These are phyloP conservation scores for Takakia lepidozioides DNA, from an alignment of 225 moss, liverwort and hornwort species.

Conservation along the genomic window DNA sequence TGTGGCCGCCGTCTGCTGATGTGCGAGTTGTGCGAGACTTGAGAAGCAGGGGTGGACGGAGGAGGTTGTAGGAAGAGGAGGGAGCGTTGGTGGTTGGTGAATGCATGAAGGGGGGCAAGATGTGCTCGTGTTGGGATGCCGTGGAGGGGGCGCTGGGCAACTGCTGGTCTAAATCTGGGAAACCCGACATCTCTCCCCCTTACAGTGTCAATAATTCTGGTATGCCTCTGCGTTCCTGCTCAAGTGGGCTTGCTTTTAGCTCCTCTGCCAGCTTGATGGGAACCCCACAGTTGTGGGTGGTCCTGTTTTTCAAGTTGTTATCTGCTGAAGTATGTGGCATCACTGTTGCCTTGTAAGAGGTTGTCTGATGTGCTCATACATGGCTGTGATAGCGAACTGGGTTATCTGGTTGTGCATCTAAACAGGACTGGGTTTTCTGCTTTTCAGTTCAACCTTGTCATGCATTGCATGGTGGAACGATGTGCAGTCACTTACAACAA, in stretches of 20 bases:
- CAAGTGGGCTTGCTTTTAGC: background rate
- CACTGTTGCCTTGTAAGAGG: too few relatives aligned
- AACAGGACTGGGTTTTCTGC: too few relatives aligned
- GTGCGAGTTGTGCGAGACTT: too few relatives aligned
- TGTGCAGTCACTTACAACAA: too few relatives aligned
- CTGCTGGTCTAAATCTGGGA: slow-evolving; percentile 34
- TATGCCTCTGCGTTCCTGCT: slow-evolving; percentile 4
- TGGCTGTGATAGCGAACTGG: too few relatives aligned
- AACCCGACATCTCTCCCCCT: background rate
- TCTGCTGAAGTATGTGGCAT: background rate
- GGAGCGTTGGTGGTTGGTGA: background rate
- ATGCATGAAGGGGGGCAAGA: background rate
- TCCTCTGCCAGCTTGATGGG: background rate
- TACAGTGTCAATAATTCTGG: slow-evolving; percentile 33
- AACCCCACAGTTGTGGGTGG: background rate
- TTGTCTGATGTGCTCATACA: too few relatives aligned
- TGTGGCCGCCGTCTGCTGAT: too few relatives aligned
- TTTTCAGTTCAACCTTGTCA: too few relatives aligned
- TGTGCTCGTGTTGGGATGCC: slow-evolving; percentile 67
- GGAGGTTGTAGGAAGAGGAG: too few relatives aligned
- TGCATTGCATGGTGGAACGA: too few relatives aligned
- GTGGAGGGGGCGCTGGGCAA: slow-evolving; percentile 56
- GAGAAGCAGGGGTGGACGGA: too few relatives aligned
- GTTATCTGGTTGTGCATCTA: too few relatives aligned
- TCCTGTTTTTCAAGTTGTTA: background rate